Conservation (phyloP, 2,329 filamentous ascomycete species). For the Periglandula ipomoeae region DNA sequence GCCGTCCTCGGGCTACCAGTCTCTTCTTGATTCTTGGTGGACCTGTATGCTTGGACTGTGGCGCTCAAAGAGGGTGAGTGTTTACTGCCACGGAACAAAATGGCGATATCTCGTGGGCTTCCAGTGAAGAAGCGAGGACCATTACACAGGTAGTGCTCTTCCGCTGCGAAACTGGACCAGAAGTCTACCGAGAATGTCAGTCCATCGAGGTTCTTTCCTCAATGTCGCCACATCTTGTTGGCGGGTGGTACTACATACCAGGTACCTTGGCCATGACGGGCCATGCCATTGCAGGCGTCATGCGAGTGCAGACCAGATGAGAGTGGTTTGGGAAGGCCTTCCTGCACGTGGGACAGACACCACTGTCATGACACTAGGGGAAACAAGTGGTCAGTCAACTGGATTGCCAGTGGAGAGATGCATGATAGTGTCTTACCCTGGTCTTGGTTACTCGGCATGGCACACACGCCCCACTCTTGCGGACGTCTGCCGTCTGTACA, state of each 20-base stretch:
- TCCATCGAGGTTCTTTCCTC: neutral
- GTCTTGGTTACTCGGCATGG: slow-evolving; percentile 39
- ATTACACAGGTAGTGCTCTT: slow-evolving; percentile 24
- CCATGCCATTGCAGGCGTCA: slow-evolving; percentile 27
- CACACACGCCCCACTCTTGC: slow-evolving; percentile 38
- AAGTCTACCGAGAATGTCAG: slow-evolving; percentile 23
- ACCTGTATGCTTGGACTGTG: slow-evolving; percentile 28
- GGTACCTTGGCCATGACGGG: slow-evolving; percentile 28
- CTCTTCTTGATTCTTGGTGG: slow-evolving; percentile 21
- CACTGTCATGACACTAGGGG: slow-evolving; percentile 29
- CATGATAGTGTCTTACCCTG: slow-evolving; percentile 28
- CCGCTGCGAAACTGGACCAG: slow-evolving; percentile 25
- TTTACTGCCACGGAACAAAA: slow-evolving; percentile 26
- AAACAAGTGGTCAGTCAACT: slow-evolving; percentile 17
- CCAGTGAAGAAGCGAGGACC: slow-evolving; percentile 28
- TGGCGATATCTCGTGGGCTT: slow-evolving; percentile 25
- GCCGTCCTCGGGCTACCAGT: slow-evolving; percentile 22
- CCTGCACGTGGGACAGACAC: slow-evolving; percentile 32
- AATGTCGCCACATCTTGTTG: neutral
- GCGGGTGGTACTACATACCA: slow-evolving; percentile 19
- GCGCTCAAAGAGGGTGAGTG: slow-evolving; percentile 30
- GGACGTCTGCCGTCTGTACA: slow-evolving; percentile 38
- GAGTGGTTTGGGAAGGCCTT: slow-evolving; percentile 31
- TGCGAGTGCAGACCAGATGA: slow-evolving; percentile 30
- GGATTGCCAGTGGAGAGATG: slow-evolving; percentile 9